These are phyloP conservation scores for Smallanthus sonchifolius DNA, from an alignment of 129 eudicot genomes.

Conservation along the genomic window DNA sequence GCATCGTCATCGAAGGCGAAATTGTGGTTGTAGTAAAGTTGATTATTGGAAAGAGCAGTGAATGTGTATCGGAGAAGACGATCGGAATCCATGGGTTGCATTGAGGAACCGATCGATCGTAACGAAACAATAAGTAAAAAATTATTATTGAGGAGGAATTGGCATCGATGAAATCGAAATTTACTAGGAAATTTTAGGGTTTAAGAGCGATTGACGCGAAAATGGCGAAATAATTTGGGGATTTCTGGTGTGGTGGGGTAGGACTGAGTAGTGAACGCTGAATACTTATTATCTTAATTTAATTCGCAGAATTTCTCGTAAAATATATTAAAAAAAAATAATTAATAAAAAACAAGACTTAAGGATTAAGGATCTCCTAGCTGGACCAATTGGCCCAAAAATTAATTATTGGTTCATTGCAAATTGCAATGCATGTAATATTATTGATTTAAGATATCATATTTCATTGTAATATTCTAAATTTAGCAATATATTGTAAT, in stretches of 20 bases:
- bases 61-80: background rate
- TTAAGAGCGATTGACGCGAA: constrained; percentile 7
- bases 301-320: background rate
- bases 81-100: constrained; percentile 17
- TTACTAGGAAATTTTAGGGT: constrained; percentile 16
- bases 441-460: too few species aligned
- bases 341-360: too few species aligned
- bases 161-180: background rate
- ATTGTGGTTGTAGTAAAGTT: background rate
- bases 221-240: constrained; percentile 12
- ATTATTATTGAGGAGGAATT: background rate
- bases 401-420: too few species aligned
- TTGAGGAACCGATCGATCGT: background rate
- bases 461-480: too few species aligned
- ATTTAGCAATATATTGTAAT: too few species aligned
- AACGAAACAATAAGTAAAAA: background rate
- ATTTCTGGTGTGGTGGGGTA: background rate
- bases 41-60: background rate
- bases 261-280: background rate
- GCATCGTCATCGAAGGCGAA: constrained; percentile 2
- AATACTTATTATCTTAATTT: too few species aligned
- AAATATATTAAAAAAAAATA: too few species aligned
- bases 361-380: background rate
- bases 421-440: too few species aligned
- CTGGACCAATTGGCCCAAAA: constrained; percentile 1